Evolutionary conservation across 2,329 filamentous ascomycete species (phyloP).

Genomic region (Cladosporium sp.): DNA sequence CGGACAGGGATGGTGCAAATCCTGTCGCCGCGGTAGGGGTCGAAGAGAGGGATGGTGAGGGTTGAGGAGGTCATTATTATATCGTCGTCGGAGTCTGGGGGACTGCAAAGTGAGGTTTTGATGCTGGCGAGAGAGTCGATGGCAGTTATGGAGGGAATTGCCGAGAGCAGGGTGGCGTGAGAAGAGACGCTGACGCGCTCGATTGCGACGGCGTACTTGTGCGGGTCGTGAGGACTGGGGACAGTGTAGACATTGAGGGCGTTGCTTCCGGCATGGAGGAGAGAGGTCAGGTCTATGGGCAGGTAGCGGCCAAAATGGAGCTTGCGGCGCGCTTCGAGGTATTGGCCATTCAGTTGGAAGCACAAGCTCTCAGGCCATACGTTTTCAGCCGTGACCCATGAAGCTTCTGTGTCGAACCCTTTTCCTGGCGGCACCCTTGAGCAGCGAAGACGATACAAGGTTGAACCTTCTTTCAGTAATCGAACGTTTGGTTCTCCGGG

Average conservation of each 20-base stretch:
- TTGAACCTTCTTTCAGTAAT: constrained; percentile 48
- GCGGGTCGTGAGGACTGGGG: constrained; percentile 34
- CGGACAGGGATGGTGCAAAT: constrained; percentile 70
- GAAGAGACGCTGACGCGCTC: constrained; percentile 61
- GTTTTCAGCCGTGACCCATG: constrained; percentile 63
- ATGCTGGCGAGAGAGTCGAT: constrained; percentile 56
- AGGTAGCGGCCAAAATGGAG: constrained; percentile 70
- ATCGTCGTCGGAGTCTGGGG: constrained; percentile 54
- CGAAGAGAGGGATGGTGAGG: constrained; percentile 42
- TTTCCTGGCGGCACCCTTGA: constrained; percentile 40
- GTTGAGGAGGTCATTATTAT: constrained; percentile 37
- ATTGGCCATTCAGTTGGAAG: constrained; percentile 60
- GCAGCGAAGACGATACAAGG: constrained; percentile 67
- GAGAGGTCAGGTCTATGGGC: constrained; percentile 66
- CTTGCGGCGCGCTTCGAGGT: constrained; percentile 59
- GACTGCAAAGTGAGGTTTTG: constrained; percentile 41
- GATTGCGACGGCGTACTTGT: constrained; percentile 61
- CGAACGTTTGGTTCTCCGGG: constrained; percentile 16
- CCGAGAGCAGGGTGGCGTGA: constrained; percentile 35
- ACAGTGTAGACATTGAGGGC: constrained; percentile 47
- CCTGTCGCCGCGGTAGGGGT: constrained; percentile 41
- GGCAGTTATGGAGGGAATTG: constrained; percentile 35
- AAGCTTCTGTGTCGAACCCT: constrained; percentile 38
- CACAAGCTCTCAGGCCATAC: constrained; percentile 69
- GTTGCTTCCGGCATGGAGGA: constrained; percentile 60